Conservation (phyloP, 2,329 filamentous ascomycete genomes). For the Phaeosphaeriaceae sp. region DNA sequence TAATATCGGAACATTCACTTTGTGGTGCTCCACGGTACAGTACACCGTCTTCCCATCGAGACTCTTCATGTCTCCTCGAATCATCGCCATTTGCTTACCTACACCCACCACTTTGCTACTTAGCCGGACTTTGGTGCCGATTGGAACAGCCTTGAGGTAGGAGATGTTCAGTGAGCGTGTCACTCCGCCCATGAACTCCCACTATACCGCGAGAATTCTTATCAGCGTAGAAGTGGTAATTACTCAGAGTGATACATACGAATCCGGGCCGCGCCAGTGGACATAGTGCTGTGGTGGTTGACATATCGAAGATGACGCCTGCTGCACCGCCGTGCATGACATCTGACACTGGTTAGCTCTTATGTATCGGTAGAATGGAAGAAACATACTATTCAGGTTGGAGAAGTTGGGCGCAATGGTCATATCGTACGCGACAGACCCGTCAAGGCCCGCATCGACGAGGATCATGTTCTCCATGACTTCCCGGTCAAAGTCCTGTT, state of each 20-base stretch:
- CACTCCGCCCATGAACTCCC: conserved; percentile 62
- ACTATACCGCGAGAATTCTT: conserved; percentile 24
- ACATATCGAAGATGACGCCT: conserved; percentile 51
- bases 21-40: conserved; percentile 61
- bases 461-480: conserved; percentile 48
- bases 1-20: conserved; percentile 54
- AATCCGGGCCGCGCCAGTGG: conserved; percentile 57
- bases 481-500: conserved; percentile 44
- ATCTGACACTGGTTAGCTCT: conserved; percentile 29
- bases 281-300: conserved; percentile 58
- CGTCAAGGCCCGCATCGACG: conserved; percentile 45
- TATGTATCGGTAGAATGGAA: neutral
- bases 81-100: conserved; percentile 61
- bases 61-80: conserved; percentile 58
- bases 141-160: conserved; percentile 58
- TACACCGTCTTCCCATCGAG: conserved; percentile 57
- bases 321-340: conserved; percentile 52
- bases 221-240: neutral
- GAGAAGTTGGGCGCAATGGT: conserved; percentile 44
- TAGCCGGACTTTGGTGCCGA: conserved; percentile 54
- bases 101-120: conserved; percentile 54
- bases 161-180: conserved; percentile 60
- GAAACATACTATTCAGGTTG: conserved; percentile 47
- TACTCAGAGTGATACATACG: neutral
- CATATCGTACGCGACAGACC: conserved; percentile 45